Conservation (phyloP, 257 asterid genomes). For the Linderniella brevidens region DNA sequence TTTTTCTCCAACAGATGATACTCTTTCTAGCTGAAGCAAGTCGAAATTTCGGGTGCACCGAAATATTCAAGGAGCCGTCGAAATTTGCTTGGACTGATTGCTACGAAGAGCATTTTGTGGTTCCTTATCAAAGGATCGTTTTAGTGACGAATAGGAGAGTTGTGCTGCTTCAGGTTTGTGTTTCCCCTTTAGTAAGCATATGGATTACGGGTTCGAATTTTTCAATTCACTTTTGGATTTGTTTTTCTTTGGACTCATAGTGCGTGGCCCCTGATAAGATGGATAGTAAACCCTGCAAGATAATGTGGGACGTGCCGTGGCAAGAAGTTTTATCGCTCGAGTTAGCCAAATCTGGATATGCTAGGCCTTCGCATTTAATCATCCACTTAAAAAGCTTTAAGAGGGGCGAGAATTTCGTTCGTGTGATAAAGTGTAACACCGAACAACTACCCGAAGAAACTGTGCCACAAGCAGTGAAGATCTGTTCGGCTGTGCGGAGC, state of each 20-base stretch:
- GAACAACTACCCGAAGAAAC: constrained; percentile 43
- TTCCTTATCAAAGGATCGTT: constrained; percentile 77
- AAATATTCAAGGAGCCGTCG: constrained; percentile 95
- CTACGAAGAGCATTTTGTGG: constrained; percentile 68
- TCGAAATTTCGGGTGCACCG: constrained; percentile 88
- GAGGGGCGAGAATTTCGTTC: constrained; percentile 78
- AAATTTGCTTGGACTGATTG: constrained; percentile 89
- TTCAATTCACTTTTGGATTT: constrained; percentile 5
- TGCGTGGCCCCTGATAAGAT: constrained; percentile 56
- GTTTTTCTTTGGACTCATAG: constrained; percentile 21
- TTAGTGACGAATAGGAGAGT: constrained; percentile 76
- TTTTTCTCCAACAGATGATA: constrained; percentile 41
- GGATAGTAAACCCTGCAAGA: constrained; percentile 90
- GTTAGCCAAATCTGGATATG: constrained; percentile 80
- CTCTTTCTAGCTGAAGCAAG: constrained; percentile 94
- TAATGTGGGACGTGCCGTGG: constrained; percentile 97
- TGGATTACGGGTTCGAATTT: constrained; percentile 8
- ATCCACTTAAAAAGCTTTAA: constrained; percentile 66
- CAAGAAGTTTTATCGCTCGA: constrained; percentile 78
- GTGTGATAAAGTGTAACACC: constrained; percentile 72
- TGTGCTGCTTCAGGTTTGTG: constrained; percentile 67
- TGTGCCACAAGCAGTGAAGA: constrained; percentile 68
- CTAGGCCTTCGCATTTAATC: constrained; percentile 63
- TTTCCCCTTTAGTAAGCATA: background rate
- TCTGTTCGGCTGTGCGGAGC: constrained; percentile 52